phyloP scores from a whole-genome alignment of 164 flowering plant genomes.

The Chimonanthus salicifolius region DNA sequence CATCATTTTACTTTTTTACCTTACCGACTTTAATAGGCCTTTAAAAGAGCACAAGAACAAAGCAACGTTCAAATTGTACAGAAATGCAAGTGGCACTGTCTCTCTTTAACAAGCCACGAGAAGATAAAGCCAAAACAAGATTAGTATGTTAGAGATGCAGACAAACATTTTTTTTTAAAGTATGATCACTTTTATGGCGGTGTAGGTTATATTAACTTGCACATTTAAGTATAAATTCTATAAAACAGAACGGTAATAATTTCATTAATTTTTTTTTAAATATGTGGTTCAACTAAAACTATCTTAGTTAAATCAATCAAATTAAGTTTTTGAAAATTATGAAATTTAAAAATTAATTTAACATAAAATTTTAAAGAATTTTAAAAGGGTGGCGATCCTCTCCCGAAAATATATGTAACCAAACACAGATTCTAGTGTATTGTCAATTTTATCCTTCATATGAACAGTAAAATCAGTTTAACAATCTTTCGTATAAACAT shows the following conservation, averaged over 20 bases:
- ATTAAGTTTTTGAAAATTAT: too few relatives aligned
- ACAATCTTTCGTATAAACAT: too few relatives aligned
- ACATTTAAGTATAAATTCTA: neutral
- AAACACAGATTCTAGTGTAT: too few relatives aligned
- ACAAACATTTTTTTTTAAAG: too few relatives aligned
- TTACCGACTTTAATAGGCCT: neutral
- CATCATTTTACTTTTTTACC: neutral
- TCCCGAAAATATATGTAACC: too few relatives aligned
- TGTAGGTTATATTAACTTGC: neutral
- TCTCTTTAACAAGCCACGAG: neutral
- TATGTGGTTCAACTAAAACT: too few relatives aligned
- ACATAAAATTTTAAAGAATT: too few relatives aligned
- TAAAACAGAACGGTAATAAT: neutral
- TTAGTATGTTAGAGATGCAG: neutral
- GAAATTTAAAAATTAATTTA: too few relatives aligned
- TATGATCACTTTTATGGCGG: neutral
- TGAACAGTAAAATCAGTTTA: too few relatives aligned
- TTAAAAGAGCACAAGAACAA: constrained; percentile 13
- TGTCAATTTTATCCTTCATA: too few relatives aligned
- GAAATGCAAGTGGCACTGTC: constrained; percentile 19
- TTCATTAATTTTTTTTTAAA: neutral
- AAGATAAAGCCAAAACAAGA: constrained; percentile 3
- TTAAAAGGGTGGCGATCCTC: too few relatives aligned
- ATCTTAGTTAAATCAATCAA: too few relatives aligned
- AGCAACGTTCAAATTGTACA: constrained; percentile 37